Conservation (phyloP, 768 basidiomycete species). For the Cystoderma amianthinum region DNA sequence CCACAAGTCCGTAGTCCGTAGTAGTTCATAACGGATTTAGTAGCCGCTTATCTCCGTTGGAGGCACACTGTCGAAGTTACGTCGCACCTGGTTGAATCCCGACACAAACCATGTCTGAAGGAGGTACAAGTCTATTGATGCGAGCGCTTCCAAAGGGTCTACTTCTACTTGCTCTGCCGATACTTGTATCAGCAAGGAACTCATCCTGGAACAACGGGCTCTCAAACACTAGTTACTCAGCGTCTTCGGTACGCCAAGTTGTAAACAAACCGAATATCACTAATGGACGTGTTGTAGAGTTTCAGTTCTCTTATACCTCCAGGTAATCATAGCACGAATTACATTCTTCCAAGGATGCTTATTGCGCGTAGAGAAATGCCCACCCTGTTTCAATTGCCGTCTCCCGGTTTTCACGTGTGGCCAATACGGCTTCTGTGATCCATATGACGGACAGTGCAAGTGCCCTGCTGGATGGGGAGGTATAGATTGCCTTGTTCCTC, state of each 20-base stretch:
- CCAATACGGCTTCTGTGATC: slow-evolving; percentile 86
- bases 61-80: too few relatives aligned
- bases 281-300: background rate
- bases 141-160: background rate
- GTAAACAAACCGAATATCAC: background rate
- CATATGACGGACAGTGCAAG: slow-evolving; percentile 92
- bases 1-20: too few relatives aligned
- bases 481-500: slow-evolving; percentile 87
- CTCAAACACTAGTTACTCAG: background rate
- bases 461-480: slow-evolving; percentile 98
- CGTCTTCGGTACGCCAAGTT: background rate
- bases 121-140: too few relatives aligned
- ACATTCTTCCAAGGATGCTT: background rate
- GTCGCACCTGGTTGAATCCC: too few relatives aligned
- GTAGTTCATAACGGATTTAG: too few relatives aligned
- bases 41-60: too few relatives aligned
- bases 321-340: background rate
- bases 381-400: slow-evolving; percentile 94
- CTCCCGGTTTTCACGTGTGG: slow-evolving; percentile 89
- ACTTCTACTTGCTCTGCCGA: background rate
- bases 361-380: slow-evolving; percentile 47
- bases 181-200: background rate
- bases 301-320: background rate
- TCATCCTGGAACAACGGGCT: background rate
- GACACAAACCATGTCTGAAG: too few relatives aligned